A percentile compares a stretch with the other conserved stretches of the same genome.
Conservation (phyloP, 2,329 filamentous ascomycete species). For the Drechslerella dactyloides region DNA sequence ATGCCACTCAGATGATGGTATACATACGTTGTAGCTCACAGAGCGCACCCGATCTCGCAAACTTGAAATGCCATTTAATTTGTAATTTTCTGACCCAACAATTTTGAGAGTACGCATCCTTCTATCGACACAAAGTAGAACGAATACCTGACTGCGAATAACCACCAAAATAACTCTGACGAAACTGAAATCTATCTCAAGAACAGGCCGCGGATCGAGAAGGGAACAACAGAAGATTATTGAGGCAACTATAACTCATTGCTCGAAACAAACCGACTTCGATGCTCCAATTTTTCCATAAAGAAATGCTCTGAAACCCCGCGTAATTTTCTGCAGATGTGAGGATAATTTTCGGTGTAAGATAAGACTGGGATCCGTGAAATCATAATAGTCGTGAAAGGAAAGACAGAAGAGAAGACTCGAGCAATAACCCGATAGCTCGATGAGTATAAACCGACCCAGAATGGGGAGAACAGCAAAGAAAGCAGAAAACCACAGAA, state of each 20-base stretch:
- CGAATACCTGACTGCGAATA: conserved; percentile 3
- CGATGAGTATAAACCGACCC: conserved; percentile 9
- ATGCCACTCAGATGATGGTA: too few relatives aligned
- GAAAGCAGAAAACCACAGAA: neutral
- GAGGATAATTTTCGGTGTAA: conserved; percentile 3
- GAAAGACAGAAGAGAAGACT: conserved; percentile 23
- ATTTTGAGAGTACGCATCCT: neutral
- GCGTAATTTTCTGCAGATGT: conserved; percentile 8
- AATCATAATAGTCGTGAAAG: conserved; percentile 36
- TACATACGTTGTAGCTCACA: too few relatives aligned
- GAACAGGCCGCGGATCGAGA: conserved; percentile 1
- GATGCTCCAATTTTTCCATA: conserved; percentile 36
- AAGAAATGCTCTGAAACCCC: conserved; percentile 19
- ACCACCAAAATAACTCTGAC: conserved; percentile 11
- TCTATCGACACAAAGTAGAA: neutral
- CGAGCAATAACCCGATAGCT: conserved; percentile 35
- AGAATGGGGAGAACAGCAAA: neutral
- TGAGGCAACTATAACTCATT: too few relatives aligned
- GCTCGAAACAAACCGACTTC: conserved; percentile 1
- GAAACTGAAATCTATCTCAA: conserved; percentile 3
- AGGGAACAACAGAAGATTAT: too few relatives aligned
- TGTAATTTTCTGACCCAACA: neutral
- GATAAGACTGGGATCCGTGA: conserved; percentile 18
- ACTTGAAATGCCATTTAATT: neutral
- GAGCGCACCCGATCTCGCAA: neutral